phyloP scores from a whole-genome alignment of 768 basidiomycete genomes.

The Xerocomellus intermedius region DNA sequence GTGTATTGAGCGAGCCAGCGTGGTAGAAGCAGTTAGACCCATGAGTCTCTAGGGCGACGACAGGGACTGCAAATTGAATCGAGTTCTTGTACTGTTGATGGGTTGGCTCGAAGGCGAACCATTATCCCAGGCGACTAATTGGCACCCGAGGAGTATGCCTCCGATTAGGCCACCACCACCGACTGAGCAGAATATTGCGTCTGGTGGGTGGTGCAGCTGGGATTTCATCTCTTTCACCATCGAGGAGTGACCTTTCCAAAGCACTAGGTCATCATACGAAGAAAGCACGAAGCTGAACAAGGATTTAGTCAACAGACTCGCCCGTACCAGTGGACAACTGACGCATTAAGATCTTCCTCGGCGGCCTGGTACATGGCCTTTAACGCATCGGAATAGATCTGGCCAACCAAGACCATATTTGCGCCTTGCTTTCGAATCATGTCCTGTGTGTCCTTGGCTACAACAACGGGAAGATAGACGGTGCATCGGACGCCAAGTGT shows the following conservation, averaged over 20 bases:
- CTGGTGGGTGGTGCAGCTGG: constrained; percentile 56
- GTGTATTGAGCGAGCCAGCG: constrained; percentile 58
- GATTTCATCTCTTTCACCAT: constrained; percentile 62
- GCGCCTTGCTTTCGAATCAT: constrained; percentile 55
- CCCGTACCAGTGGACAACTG: background rate
- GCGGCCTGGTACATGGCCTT: constrained; percentile 48
- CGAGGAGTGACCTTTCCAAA: constrained; percentile 80
- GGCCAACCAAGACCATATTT: constrained; percentile 56
- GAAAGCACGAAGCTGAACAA: constrained; percentile 59
- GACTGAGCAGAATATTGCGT: constrained; percentile 75
- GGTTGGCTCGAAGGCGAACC: constrained; percentile 40
- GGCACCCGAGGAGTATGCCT: constrained; percentile 69
- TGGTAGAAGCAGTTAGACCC: constrained; percentile 76
- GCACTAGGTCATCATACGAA: constrained; percentile 62
- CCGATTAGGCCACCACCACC: constrained; percentile 74
- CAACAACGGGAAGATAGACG: constrained; percentile 63
- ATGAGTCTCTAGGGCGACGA: constrained; percentile 67
- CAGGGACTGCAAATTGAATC: constrained; percentile 46
- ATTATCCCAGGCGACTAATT: constrained; percentile 61
- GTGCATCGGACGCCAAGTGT: constrained; percentile 57
- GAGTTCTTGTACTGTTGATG: background rate
- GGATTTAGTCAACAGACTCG: background rate
- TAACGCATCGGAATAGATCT: constrained; percentile 57
- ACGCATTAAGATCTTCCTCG: constrained; percentile 47
- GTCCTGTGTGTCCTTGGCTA: constrained; percentile 45